Evolutionary conservation across 352 stramenopile species (phyloP).

Genomic region (Detonula confervacea): DNA sequence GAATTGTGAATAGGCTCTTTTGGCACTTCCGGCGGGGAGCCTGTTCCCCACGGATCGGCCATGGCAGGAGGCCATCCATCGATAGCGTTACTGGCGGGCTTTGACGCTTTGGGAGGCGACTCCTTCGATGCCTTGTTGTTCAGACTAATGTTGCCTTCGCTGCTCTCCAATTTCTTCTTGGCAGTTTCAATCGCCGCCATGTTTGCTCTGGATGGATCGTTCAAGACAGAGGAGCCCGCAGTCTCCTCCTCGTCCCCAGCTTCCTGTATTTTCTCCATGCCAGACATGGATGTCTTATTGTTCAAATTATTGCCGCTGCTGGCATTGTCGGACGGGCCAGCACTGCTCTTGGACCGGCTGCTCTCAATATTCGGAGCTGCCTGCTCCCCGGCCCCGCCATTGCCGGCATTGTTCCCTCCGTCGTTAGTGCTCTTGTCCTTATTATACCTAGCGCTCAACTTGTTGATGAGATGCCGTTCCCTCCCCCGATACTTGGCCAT

Average conservation of each 20-base stretch:
- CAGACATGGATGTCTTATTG: slow-evolving; percentile 13
- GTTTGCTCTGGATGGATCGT: slow-evolving; percentile 50
- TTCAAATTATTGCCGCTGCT: background rate
- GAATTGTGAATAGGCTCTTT: too few species aligned
- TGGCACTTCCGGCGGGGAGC: too few species aligned
- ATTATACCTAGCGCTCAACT: slow-evolving; percentile 79
- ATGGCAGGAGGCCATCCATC: slow-evolving; percentile 58
- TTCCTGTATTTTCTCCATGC: slow-evolving; percentile 60
- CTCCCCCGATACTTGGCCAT: slow-evolving; percentile 81
- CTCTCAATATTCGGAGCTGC: slow-evolving; percentile 3
- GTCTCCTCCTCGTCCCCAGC: slow-evolving; percentile 43
- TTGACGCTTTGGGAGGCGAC: too few species aligned
- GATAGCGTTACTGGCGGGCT: too few species aligned
- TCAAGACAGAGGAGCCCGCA: slow-evolving; percentile 33
- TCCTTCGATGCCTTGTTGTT: slow-evolving; percentile 16
- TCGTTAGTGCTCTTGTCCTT: slow-evolving; percentile 49
- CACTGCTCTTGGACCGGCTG: background rate
- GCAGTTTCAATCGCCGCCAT: slow-evolving; percentile 49
- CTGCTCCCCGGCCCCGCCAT: slow-evolving; percentile 38
- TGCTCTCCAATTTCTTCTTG: slow-evolving; percentile 51
- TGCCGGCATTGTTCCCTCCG: slow-evolving; percentile 28
- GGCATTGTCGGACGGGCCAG: background rate
- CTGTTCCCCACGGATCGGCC: slow-evolving; percentile 52
- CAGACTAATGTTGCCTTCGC: background rate
- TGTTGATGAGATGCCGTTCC: slow-evolving; percentile 83